phyloP scores from a whole-genome alignment of 2,329 filamentous ascomycete genomes.

The Aspergillus ustus region DNA sequence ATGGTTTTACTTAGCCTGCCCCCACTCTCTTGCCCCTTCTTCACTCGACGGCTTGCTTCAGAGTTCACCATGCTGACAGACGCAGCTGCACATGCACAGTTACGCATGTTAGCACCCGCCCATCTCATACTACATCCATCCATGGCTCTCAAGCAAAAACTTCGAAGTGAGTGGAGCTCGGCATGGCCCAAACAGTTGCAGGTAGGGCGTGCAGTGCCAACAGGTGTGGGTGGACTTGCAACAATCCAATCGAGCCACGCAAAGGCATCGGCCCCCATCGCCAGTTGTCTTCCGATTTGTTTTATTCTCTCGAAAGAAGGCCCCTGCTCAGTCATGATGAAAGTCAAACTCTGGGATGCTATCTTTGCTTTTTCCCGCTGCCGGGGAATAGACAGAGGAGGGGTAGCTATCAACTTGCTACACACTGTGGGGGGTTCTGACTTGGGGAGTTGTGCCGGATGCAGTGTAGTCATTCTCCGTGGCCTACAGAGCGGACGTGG shows the following conservation, averaged over 20 bases:
- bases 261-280: neutral
- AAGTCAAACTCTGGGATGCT: neutral
- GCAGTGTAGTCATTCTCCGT: neutral
- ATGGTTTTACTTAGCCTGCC: neutral
- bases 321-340: slow-evolving; percentile 9
- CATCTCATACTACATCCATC: neutral
- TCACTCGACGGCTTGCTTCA: neutral
- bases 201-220: neutral
- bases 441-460: neutral
- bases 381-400: neutral
- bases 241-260: neutral
- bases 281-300: slow-evolving; percentile 13
- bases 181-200: neutral
- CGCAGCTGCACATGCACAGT: slow-evolving; percentile 5
- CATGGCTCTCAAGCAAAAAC: neutral
- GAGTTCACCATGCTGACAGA: neutral
- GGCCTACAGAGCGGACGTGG: neutral
- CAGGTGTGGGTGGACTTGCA: neutral
- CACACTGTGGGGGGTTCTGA: neutral
- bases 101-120: neutral
- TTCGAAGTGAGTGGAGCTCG: neutral
- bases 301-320: slow-evolving; percentile 7
- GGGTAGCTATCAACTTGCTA: neutral
- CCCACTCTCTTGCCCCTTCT: neutral
- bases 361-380: neutral